These are phyloP conservation scores for Bipolaris cookei DNA, from an alignment of 2,329 filamentous ascomycete genomes.

Conservation along the genomic window DNA sequence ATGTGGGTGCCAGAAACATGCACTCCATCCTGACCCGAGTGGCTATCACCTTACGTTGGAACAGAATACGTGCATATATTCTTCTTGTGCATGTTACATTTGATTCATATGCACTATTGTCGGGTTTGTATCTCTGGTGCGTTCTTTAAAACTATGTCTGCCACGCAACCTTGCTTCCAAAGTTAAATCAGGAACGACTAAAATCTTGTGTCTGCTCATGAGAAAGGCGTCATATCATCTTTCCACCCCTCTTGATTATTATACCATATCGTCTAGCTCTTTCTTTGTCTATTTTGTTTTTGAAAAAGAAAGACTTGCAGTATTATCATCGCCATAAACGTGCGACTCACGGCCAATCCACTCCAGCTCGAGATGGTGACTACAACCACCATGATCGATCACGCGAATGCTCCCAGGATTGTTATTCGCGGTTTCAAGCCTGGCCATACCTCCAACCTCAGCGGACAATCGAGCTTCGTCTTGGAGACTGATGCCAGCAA, in stretches of 20 bases:
- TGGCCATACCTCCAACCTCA: constrained; percentile 71
- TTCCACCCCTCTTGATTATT: no score
- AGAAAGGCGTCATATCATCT: neutral
- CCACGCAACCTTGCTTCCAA: neutral
- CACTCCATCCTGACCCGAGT: neutral
- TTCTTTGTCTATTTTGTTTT: no score
- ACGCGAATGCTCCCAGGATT: neutral
- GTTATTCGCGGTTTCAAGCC: constrained; percentile 88
- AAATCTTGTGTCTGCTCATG: neutral
- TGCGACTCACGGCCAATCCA: no score
- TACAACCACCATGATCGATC: no score
- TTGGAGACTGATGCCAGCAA: constrained; percentile 55
- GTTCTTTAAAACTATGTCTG: neutral
- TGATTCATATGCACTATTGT: neutral
- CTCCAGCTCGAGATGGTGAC: no score
- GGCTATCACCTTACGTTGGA: no score
- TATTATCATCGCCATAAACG: no score
- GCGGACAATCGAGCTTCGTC: constrained; percentile 50
- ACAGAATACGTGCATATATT: no score
- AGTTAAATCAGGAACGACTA: neutral
- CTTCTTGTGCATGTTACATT: neutral
- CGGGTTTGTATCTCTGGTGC: neutral
- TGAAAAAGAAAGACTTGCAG: no score
- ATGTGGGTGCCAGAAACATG: neutral
- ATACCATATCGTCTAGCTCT: no score